Percentiles rank a stretch among this genome's conserved stretches.
Conservation (phyloP, 2,329 filamentous ascomycete genomes). For the Neonectria coccinea region DNA sequence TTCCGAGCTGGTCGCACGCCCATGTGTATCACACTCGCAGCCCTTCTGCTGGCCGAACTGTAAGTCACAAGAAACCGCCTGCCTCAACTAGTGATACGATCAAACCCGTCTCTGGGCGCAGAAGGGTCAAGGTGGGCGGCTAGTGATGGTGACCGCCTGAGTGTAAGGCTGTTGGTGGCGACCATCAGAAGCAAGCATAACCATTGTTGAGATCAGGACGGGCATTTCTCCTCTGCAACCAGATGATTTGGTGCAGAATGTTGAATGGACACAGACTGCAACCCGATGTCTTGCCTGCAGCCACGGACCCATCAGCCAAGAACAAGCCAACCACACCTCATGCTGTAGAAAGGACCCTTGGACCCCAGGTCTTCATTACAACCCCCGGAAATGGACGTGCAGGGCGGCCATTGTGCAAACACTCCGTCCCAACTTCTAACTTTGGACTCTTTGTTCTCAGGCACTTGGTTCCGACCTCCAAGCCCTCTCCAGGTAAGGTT, state of each 20-base stretch:
- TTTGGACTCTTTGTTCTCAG: neutral
- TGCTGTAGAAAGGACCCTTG: constrained; percentile 2
- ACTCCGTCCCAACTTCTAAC: neutral
- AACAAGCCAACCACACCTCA: constrained; percentile 16
- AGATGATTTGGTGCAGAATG: constrained; percentile 4
- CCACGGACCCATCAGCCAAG: constrained; percentile 8
- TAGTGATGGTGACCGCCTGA: neutral
- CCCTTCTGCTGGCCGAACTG: constrained; percentile 18
- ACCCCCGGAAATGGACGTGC: constrained; percentile 10
- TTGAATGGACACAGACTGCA: neutral
- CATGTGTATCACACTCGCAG: neutral
- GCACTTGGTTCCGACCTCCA: neutral
- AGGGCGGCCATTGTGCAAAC: neutral
- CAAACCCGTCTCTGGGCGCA: constrained; percentile 17
- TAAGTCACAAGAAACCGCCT: neutral
- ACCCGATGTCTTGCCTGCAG: constrained; percentile 18
- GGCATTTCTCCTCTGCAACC: neutral
- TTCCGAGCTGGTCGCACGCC: neutral
- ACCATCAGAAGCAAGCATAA: constrained; percentile 10
- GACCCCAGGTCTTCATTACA: constrained; percentile 8
- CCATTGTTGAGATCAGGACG: neutral
- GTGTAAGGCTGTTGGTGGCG: constrained; percentile 5
- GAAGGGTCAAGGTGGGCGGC: constrained; percentile 10
- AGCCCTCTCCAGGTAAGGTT: neutral
- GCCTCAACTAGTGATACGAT: constrained; percentile 8